These are phyloP conservation scores for Diplodia intermedia DNA, from an alignment of 2,329 filamentous ascomycete species.

Conservation along the genomic window DNA sequence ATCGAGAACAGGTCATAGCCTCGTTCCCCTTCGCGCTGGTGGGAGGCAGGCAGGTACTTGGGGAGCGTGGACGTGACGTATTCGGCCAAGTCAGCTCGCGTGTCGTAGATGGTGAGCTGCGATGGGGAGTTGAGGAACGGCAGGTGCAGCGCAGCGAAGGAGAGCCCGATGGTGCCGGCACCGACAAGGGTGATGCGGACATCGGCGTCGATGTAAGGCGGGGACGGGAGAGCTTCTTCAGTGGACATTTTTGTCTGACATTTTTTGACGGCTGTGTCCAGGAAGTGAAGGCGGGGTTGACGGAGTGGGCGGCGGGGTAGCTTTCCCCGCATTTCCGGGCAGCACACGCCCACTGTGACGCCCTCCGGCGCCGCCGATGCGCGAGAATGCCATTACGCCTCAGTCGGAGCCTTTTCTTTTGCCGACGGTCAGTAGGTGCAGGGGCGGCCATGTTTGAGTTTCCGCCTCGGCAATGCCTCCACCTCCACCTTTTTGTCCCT, in stretches of 20 bases:
- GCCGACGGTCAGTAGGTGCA: neutral
- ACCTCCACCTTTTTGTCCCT: neutral
- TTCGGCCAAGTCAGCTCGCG: slow-evolving; percentile 54
- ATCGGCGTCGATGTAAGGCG: neutral
- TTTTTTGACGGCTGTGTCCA: too few species aligned
- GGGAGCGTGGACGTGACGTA: slow-evolving; percentile 55
- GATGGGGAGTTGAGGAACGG: slow-evolving; percentile 49
- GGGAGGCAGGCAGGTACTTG: slow-evolving; percentile 46
- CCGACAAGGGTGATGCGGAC: slow-evolving; percentile 52
- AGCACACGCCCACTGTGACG: neutral
- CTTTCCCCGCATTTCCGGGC: neutral
- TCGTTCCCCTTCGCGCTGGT: neutral
- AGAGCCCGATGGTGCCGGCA: slow-evolving; percentile 61
- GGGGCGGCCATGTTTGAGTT: neutral
- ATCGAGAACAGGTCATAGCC: slow-evolving; percentile 42
- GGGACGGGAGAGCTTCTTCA: neutral
- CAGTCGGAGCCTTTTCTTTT: neutral
- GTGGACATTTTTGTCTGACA: neutral
- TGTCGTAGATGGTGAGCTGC: slow-evolving; percentile 59
- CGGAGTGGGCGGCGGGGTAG: neutral
- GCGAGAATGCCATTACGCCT: neutral
- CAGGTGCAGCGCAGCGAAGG: slow-evolving; percentile 63
- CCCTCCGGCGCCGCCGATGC: too few species aligned
- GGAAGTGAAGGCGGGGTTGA: neutral
- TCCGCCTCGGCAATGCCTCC: slow-evolving; percentile 15